Percentiles rank a stretch among this genome's conserved stretches.
These are phyloP conservation scores for Bryum argenteum DNA, from an alignment of 225 moss, liverwort and hornwort species.

Conservation along the genomic window DNA sequence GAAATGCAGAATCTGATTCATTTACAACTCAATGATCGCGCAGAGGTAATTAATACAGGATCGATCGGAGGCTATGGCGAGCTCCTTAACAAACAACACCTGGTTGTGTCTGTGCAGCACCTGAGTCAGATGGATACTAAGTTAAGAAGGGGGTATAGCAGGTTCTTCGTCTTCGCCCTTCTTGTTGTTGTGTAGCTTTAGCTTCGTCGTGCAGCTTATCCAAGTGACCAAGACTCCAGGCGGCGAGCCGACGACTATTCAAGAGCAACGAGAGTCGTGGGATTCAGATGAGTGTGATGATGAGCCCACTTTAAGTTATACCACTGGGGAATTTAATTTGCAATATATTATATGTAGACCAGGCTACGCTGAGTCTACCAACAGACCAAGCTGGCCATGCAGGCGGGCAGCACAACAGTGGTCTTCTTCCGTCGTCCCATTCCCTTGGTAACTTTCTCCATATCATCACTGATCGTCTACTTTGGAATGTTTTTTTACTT, in stretches of 20 bases:
- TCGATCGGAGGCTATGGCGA: too few relatives aligned
- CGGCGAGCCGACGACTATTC: conserved; percentile 35
- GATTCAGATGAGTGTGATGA: conserved; percentile 27
- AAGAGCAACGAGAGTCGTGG: conserved; percentile 27
- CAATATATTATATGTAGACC: not conserved
- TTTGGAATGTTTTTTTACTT: too few relatives aligned
- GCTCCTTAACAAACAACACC: not conserved
- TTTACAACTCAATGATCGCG: not conserved
- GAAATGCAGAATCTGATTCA: conserved; percentile 12
- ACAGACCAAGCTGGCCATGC: not conserved
- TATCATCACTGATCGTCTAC: too few relatives aligned
- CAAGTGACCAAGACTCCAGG: conserved; percentile 20
- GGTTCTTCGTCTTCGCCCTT: conserved; percentile 13
- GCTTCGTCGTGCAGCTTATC: conserved; percentile 22
- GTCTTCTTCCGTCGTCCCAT: too few relatives aligned
- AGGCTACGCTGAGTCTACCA: not conserved
- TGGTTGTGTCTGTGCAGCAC: conserved; percentile 15
- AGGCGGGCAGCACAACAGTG: too few relatives aligned
- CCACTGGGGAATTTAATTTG: conserved; percentile 6
- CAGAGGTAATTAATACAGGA: too few relatives aligned
- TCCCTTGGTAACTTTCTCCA: too few relatives aligned
- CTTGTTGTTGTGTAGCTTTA: not conserved
- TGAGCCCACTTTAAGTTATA: conserved; percentile 6
- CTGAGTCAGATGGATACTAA: conserved; percentile 24
- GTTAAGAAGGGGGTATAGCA: not conserved